Base-by-base conservation (phyloP, 2,329 filamentous ascomycete genomes). In the Botrytis byssoidea region DNA sequence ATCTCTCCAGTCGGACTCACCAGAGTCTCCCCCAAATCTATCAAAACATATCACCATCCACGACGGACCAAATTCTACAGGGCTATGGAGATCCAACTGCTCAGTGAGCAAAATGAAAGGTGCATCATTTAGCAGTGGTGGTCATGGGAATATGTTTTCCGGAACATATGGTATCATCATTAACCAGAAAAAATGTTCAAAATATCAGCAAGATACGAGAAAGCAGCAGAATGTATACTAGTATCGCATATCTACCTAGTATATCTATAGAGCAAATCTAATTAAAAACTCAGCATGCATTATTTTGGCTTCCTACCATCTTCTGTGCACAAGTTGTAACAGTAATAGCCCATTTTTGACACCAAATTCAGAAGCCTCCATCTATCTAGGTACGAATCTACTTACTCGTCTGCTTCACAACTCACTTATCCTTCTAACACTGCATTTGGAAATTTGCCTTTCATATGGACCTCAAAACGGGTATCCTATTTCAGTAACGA, bases 81-180 rank as follows among this genome's bases (percentile, higher is more conserved):
- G 22, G 10, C 16, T 7, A 55, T 29, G 12, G 16, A 55, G 2
- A 55, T 55, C 12, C 51, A 18, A 55, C 14, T 18, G 5, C 18
- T 14, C n/a, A 18, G 0, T 14, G 2, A 48, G 6, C 18, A 14
- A 48, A 48, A n/a, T 0, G 14, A n/a, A n/a, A n/a, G 48, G 22
- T 57, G 12, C n/a, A 57, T 29, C n/a, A 57, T 1, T 29, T 18
- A 57, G 51, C 51, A 57, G 3, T n/a, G 48, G 25, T 3, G 25
- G 10, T 57, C 6, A 18, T 4, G 51, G 8, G 6, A 14, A 57
- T 18, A 55, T 7, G 3, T 7, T 16, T 42, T 42, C 40, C 40
- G 12, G 3, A 42, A 16, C 16, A 16, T 12, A 42, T 42, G 40
- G 12, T 42, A 42, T 42, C 40, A 42, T 44, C 14, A 29, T 55